Base-by-base conservation (phyloP, 2,329 filamentous ascomycete species). In the Fusarium xylarioides region DNA sequence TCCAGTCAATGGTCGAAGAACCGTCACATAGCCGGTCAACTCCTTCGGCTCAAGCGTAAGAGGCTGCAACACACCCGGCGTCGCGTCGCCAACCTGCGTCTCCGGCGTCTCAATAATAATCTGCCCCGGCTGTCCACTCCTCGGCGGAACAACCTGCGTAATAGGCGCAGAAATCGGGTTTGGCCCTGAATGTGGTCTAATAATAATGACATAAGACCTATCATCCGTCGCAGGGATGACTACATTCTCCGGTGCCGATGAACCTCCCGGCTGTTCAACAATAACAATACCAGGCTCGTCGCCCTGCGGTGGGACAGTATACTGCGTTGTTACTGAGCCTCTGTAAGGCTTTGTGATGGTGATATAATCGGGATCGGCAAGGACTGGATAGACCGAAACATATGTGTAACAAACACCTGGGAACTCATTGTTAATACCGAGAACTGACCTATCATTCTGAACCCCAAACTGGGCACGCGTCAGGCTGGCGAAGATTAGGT, bases 381-480 rank as follows among this genome's bases (percentile, higher is more conserved):
- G 67, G 32, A 77, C 70, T 15, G 75, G 75, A 38, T 77, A 77
- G 2, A 74, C 71, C 19, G 75, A 77, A 42, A 77, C 70, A 49
- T 77, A 77, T n/a, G 75, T 77, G 62, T 77, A 77, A 12, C 75
- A 77, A 21, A 77, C 70, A 11, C 74, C 74, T 47, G 69, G 66
- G 19, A 63, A 65, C 7, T 77, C 65, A 47, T 72, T 74, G 53
- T 74, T 74, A 64, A 75, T 70, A 40, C 64, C 61, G 23, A 77
- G 60, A 21, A 77, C 58, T 60, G 65, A 73, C 60, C 59, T 76
- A 63, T 77, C 66, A 47, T 77, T 65, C 50, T 76, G 69, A 18
- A 72, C 67, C n/a, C 63, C 70, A 9, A 77, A 47, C 7, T 63
- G 47, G 26, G 54, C 73, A 14, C 30, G 38, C 15, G 68, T 44